phyloP scores from a whole-genome alignment of 352 stramenopile genomes.

The Phytopythium cucurbitacearum region DNA sequence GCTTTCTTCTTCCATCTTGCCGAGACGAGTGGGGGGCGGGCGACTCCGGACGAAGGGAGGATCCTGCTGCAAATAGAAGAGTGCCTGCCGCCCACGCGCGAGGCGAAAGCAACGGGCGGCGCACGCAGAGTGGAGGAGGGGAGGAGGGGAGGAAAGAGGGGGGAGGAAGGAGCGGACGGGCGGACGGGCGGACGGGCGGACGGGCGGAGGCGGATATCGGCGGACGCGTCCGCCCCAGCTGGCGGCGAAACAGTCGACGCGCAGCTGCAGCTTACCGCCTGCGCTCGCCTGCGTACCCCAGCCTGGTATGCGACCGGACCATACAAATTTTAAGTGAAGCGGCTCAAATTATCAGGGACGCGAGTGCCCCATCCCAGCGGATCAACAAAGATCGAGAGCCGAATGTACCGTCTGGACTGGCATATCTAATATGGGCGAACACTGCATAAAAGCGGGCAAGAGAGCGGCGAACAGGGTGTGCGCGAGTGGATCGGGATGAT shows the following conservation, averaged over 20 bases:
- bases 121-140: neutral
- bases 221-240: slow-evolving; percentile 5
- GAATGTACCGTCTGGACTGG: too few species aligned
- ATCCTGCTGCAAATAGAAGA: too few species aligned
- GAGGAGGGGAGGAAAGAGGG: neutral
- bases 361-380: too few species aligned
- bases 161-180: neutral
- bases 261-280: neutral
- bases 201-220: neutral
- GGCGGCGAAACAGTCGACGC: neutral
- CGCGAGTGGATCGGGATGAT: neutral
- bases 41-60: too few species aligned
- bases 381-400: too few species aligned
- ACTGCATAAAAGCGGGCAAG: neutral
- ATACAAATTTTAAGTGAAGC: too few species aligned
- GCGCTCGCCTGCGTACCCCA: neutral
- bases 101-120: neutral
- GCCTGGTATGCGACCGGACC: neutral
- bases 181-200: neutral
- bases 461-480: neutral
- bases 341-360: too few species aligned
- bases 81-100: too few species aligned
- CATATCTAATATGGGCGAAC: neutral
- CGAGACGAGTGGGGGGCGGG: neutral
- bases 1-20: slow-evolving; percentile 5